Base-by-base conservation (phyloP, 1,284 basidiomycete genomes). In the Cryptococcus sp. region DNA sequence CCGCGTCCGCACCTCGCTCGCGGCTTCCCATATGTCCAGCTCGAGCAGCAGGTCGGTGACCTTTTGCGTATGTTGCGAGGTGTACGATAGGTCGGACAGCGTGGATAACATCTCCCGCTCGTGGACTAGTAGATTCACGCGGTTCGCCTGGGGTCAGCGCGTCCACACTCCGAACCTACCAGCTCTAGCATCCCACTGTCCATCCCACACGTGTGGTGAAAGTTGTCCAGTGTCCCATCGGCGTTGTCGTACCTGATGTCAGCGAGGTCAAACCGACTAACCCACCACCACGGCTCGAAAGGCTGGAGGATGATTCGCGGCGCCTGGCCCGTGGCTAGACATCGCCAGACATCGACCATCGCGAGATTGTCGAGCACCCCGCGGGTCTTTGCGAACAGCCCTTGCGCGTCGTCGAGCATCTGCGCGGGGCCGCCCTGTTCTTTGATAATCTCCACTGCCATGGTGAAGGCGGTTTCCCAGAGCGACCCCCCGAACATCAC, bases 231-330 rank as follows among this genome's bases (percentile, higher is more conserved):
- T 25, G 50, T 23, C 13, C 22, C 47, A 6, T 15, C n/a, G 8
- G 51, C 51, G 31, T 56, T 59, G 27, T 65, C 60, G 40, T 56
- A 65, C 60, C 63, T 61, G 27, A 3, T 57, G 60, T 61, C 8
- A 13, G 25, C 3, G 8, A 39, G 22, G n/a, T n/a, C n/a, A n/a
- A 38, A 6, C 19, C 23, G 41, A n/a, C n/a, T n/a, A n/a, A 62
- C 63, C 54, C 56, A 62, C 60, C 63, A 65, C 62, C 63, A 65
- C 11, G 56, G 48, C 13, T 40, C 56, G 35, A 65, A 65, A 15
- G 60, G 51, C 50, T 65, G 60, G 7, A 38, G 47, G 56, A 65
- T 56, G 23, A 65, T 20, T 7, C 50, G 48, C 20, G 63, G 63
- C 19, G 48, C 52, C 5, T 49, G 19, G 10, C 63, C 60, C 10